These are phyloP conservation scores for Rosa rugosa DNA, from an alignment of 306 rosid genomes.

Conservation along the genomic window DNA sequence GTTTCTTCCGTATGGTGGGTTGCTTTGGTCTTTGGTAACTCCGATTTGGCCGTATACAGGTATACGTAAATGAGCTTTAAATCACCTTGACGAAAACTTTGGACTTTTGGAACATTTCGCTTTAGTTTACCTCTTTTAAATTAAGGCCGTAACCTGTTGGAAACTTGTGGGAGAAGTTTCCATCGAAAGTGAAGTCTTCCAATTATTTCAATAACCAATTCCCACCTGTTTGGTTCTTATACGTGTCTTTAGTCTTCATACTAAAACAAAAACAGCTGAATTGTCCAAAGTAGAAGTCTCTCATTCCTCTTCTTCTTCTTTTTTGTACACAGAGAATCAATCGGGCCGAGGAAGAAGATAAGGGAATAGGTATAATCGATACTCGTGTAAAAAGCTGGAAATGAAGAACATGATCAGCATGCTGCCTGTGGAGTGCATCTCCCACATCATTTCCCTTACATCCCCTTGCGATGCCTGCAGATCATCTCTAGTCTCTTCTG, in stretches of 20 bases:
- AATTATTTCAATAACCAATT: neutral
- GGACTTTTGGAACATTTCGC: too few species aligned
- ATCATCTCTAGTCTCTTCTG: slow-evolving; percentile 15
- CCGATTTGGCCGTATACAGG: neutral
- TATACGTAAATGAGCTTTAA: too few species aligned
- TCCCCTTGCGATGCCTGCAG: slow-evolving; percentile 29
- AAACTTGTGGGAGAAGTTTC: neutral
- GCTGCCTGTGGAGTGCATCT: slow-evolving; percentile 20
- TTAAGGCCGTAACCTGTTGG: neutral
- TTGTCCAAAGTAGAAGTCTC: neutral
- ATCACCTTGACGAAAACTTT: too few species aligned
- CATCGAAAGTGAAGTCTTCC: neutral
- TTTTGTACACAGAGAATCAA: neutral
- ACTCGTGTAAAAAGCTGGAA: too few species aligned
- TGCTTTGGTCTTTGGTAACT: too few species aligned
- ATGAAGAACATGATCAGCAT: neutral
- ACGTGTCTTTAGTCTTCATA: neutral
- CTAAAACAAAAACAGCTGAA: neutral
- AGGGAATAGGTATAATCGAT: neutral
- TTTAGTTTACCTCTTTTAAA: neutral
- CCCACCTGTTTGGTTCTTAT: neutral
- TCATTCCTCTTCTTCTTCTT: neutral
- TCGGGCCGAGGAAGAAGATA: neutral
- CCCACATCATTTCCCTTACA: slow-evolving; percentile 18
- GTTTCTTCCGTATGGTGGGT: too few species aligned